Conservation (phyloP, 1,139 yeast genomes). For the Kodamaea plutei region DNA sequence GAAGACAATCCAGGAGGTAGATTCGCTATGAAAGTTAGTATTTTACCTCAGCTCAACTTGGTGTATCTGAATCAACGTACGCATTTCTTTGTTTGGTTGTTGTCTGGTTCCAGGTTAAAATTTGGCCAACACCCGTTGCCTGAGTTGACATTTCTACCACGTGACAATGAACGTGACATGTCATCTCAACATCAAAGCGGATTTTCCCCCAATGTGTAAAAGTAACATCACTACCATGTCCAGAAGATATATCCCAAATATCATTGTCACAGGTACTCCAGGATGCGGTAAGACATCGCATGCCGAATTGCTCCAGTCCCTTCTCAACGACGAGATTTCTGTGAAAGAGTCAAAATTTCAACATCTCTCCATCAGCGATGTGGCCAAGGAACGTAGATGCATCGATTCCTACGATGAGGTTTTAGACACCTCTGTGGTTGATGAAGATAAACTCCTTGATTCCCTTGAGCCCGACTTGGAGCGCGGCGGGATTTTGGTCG, state of each 20-base stretch:
- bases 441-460: slow-evolving; percentile 85
- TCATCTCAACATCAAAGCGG: no score
- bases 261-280: slow-evolving; percentile 93
- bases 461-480: slow-evolving; percentile 73
- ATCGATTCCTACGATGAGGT: slow-evolving; percentile 82
- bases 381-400: slow-evolving; percentile 74
- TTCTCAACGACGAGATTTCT: slow-evolving; percentile 22
- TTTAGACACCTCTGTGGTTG: slow-evolving; percentile 83
- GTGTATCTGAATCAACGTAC: no score
- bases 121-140: no score
- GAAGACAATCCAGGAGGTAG: slow-evolving; percentile 32
- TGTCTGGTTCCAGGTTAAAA: no score
- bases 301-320: slow-evolving; percentile 56
- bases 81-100: no score
- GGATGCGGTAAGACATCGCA: slow-evolving; percentile 96
- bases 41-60: no score
- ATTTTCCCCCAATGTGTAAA: no score
- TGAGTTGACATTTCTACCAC: no score
- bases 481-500: slow-evolving; percentile 81
- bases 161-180: no score
- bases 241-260: slow-evolving; percentile 61
- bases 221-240: no score
- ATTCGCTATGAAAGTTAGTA: no score
- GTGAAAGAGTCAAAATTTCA: slow-evolving; percentile 38
- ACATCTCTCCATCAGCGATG: slow-evolving; percentile 71